Base-by-base conservation (phyloP, 2,329 filamentous ascomycete species). In the Colletotrichum camelliae region DNA sequence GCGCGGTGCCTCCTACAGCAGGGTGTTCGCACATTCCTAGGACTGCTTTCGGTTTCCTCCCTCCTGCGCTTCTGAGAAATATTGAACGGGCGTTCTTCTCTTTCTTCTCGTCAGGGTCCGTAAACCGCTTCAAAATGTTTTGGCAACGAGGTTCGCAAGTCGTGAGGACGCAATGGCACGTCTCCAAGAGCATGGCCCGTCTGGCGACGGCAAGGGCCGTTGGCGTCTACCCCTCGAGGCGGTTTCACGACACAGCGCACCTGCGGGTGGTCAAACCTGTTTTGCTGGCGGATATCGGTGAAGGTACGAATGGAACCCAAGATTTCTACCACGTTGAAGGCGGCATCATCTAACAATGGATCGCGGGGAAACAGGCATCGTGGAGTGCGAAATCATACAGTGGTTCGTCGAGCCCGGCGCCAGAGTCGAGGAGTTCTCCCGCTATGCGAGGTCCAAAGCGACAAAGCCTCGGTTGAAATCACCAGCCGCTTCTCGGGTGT, bases 361-460 rank as follows among this genome's bases (percentile, higher is more conserved):
- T 62, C 55, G 71, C n/a, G 68, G 58, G 18, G 16, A 58, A 67
- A 57, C 80, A 97, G 97, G 97, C 71, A 99, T 98, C 81, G 96
- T 97, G 83, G 97, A 99, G 87, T 98, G 97, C 82, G 97, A 99
- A 86, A 95, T 99, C 81, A 98, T 98, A 81, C 97, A 99, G 88
- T 99, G 97, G 97, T 99, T 98, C 84, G 96, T 99, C 79, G 94
- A 98, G 86, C 96, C 97, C 66, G 96, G 96, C 74, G 97, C 97
- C 43, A 93, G 94, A 74, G 96, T 99, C 80, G 96, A 99, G 87
- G 96, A 99, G 87, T 99, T 98, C 90, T 97, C 97, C 97, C 96
- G 76, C 90, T 99, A 62, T 99, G 97, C 86, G 97, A 99, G 87
- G 97, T 99, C 60, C 97, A 98, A 84, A 98, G 96, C 81, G 97